Conservation (phyloP, 2,329 filamentous ascomycete genomes). For the Diaporthe nobilis region DNA sequence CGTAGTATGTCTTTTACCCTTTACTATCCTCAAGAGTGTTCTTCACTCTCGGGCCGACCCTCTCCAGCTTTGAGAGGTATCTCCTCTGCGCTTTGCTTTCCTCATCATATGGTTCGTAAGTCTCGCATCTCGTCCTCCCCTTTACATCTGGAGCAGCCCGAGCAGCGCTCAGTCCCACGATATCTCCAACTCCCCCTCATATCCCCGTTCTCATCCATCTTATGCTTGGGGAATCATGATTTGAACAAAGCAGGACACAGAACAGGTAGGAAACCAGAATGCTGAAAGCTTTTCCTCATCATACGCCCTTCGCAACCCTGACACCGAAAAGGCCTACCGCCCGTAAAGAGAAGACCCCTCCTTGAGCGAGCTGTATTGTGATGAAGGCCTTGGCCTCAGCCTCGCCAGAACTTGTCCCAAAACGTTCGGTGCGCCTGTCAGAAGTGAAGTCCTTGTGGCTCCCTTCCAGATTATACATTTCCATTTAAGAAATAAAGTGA, state of each 20-base stretch:
- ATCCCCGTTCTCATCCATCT: slow-evolving; percentile 11
- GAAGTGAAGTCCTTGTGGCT: slow-evolving; percentile 23
- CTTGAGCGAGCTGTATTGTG: slow-evolving; percentile 25
- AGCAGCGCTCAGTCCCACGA: slow-evolving; percentile 11
- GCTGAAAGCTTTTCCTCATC: slow-evolving; percentile 31
- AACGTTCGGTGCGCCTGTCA: slow-evolving; percentile 37
- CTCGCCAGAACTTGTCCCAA: slow-evolving; percentile 19
- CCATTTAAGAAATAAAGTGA: slow-evolving; percentile 47
- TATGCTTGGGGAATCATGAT: slow-evolving; percentile 34
- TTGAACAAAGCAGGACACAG: slow-evolving; percentile 21
- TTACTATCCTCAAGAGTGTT: slow-evolving; percentile 12
- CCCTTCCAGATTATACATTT: slow-evolving; percentile 54
- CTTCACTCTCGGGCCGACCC: background rate
- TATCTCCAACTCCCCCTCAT: background rate
- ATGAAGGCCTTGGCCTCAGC: slow-evolving; percentile 30
- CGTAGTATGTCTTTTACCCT: slow-evolving; percentile 29
- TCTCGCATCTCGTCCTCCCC: slow-evolving; percentile 31
- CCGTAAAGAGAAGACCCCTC: slow-evolving; percentile 19
- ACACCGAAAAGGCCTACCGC: slow-evolving; percentile 13
- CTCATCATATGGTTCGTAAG: slow-evolving; percentile 38
- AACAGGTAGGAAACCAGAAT: slow-evolving; percentile 24
- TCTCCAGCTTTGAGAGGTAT: slow-evolving; percentile 28
- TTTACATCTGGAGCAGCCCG: slow-evolving; percentile 7
- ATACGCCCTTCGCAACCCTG: slow-evolving; percentile 27
- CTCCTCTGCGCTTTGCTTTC: slow-evolving; percentile 14